A percentile compares a stretch with the other conserved stretches of the same genome.
These are phyloP conservation scores for Nicotiana noctiflora DNA, from an alignment of 257 asterid genomes.

Conservation along the genomic window DNA sequence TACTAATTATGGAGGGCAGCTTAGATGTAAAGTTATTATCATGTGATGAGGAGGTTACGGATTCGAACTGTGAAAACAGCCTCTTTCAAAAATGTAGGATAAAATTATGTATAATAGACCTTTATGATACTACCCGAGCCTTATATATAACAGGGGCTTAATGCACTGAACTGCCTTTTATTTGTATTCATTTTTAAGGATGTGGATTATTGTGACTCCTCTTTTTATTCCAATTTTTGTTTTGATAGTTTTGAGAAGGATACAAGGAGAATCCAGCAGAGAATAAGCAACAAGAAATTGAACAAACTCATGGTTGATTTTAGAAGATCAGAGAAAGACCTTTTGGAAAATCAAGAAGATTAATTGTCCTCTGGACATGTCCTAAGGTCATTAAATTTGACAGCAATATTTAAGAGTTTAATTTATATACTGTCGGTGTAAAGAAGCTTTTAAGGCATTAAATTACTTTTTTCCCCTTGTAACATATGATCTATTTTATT, in stretches of 20 bases:
- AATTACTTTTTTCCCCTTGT: too few species aligned
- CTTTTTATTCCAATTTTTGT: not conserved
- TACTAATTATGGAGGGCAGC: too few species aligned
- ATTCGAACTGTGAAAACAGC: too few species aligned
- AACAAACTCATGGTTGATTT: constrained; percentile 62
- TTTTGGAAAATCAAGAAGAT: not conserved
- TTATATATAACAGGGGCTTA: fast-evolving
- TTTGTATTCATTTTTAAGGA: not conserved
- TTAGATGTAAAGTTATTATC: too few species aligned
- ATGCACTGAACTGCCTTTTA: fast-evolving
- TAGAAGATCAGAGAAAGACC: not conserved
- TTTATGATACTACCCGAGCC: fast-evolving
- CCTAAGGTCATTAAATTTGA: not conserved
- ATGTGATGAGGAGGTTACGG: too few species aligned
- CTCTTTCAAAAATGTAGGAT: too few species aligned
- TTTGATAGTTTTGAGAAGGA: constrained; percentile 39
- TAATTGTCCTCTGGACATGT: not conserved
- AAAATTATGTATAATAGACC: too few species aligned
- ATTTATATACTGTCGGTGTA: too few species aligned
- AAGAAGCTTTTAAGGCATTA: too few species aligned
- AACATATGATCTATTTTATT: too few species aligned
- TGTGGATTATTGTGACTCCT: too few species aligned
- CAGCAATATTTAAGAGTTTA: not conserved
- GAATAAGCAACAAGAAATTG: constrained; percentile 68
- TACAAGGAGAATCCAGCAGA: constrained; percentile 40